Evolutionary conservation across 1,284 basidiomycete genomes (phyloP).

Genomic region (Cerrena zonata): DNA sequence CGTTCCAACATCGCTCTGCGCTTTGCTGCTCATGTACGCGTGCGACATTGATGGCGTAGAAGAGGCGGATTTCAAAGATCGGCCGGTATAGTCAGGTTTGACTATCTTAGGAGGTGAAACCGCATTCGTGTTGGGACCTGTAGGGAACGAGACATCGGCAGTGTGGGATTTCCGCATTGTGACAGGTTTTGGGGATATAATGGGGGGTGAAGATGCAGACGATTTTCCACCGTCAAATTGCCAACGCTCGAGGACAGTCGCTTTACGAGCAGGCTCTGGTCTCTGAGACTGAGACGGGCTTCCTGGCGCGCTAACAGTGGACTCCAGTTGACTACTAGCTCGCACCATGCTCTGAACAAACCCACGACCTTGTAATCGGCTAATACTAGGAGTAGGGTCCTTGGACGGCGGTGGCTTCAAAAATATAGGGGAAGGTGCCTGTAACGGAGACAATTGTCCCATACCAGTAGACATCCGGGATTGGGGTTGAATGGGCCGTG

Average conservation of each 20-base stretch:
- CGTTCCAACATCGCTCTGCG: conserved; percentile 18
- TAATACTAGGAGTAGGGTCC: conserved; percentile 74
- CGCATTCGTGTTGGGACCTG: conserved; percentile 10
- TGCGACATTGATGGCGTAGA: conserved; percentile 24
- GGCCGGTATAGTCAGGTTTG: conserved; percentile 20
- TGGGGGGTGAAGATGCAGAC: conserved; percentile 15
- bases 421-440: conserved; percentile 52
- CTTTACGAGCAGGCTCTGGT: conserved; percentile 18
- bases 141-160: conserved; percentile 16
- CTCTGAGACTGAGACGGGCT: conserved; percentile 9
- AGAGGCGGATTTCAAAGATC: conserved; percentile 18
- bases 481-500: conserved; percentile 50
- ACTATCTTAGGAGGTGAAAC: conserved; percentile 15
- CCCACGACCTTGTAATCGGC: conserved; percentile 72
- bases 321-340: conserved; percentile 49
- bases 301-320: conserved; percentile 14
- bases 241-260: conserved; percentile 63
- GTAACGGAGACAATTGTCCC: conserved; percentile 43
- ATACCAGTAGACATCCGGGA: conserved; percentile 38
- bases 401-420: conserved; percentile 51
- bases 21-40: conserved; percentile 9
- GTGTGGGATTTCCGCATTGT: conserved; percentile 40
- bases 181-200: conserved; percentile 34
- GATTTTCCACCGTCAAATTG: conserved; percentile 25
- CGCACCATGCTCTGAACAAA: conserved; percentile 78